Evolutionary conservation across 1,139 yeast species (phyloP).

Genomic region (Scheffersomyces illinoinensis): DNA sequence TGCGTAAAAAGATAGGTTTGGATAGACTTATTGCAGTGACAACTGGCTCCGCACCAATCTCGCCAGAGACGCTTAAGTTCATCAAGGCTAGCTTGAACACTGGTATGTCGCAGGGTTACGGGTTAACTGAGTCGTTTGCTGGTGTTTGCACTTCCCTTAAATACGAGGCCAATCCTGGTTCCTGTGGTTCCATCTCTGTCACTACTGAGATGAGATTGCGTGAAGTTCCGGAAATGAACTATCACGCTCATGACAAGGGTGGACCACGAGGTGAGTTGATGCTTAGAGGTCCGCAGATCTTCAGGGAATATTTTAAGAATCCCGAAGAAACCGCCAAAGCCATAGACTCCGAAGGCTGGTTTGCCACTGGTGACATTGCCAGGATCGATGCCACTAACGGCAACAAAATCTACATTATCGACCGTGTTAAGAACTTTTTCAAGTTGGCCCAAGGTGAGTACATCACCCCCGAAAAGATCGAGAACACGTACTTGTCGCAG

Average conservation of each 20-base stretch:
- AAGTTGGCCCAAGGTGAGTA: conserved; percentile 83
- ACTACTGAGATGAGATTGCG: conserved; percentile 38
- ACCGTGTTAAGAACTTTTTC: conserved; percentile 79
- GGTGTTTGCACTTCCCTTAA: conserved; percentile 34
- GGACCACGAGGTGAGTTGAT: conserved; percentile 47
- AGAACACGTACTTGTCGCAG: conserved; percentile 58
- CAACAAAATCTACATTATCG: conserved; percentile 58
- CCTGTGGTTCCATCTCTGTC: conserved; percentile 38
- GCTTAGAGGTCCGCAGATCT: conserved; percentile 42
- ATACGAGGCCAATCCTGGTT: conserved; percentile 40
- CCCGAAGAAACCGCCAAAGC: conserved; percentile 38
- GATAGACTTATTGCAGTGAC: conserved; percentile 26
- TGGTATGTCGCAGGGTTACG: conserved; percentile 47
- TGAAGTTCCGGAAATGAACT: conserved; percentile 42
- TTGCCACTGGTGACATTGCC: conserved; percentile 76
- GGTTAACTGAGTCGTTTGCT: conserved; percentile 48
- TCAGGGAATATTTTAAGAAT: conserved; percentile 37
- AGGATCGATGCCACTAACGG: conserved; percentile 41
- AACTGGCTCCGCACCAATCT: conserved; percentile 48
- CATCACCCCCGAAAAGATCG: conserved; percentile 77
- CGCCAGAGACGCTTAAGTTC: conserved; percentile 41
- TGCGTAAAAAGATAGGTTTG: conserved; percentile 39
- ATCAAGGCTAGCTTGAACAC: conserved; percentile 39
- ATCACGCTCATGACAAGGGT: conserved; percentile 27
- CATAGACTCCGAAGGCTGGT: conserved; percentile 49